Evolutionary conservation across 192 early-diverging fungal species (phyloP).

Genomic region (Neocallimastix lanati): DNA sequence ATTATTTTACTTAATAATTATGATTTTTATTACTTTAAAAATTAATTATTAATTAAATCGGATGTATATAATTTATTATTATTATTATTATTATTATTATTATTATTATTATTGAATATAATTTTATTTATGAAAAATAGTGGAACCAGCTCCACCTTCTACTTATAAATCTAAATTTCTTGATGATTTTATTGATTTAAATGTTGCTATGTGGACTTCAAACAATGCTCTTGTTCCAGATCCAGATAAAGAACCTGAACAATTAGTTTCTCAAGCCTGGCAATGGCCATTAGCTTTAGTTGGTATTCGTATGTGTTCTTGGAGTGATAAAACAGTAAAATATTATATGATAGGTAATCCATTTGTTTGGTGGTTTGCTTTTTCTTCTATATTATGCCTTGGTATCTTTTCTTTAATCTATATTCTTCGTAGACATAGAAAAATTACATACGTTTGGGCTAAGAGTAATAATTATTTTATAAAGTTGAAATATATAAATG

Average conservation of each 20-base stretch:
- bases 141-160: neutral
- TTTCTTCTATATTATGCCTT: neutral
- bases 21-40: too few species aligned
- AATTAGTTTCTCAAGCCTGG: constrained; percentile 1
- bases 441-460: neutral
- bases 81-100: too few species aligned
- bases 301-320: neutral
- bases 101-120: too few species aligned
- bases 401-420: neutral
- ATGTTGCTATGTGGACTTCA: neutral
- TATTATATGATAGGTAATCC: constrained; percentile 4
- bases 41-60: too few species aligned
- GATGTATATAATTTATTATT: too few species aligned
- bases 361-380: constrained; percentile 1
- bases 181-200: neutral
- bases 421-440: neutral
- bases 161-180: neutral
- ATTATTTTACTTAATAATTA: too few species aligned
- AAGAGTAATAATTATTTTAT: neutral
- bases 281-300: neutral
- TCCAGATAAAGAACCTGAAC: constrained; percentile 1
- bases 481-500: too few species aligned
- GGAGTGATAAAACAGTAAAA: neutral
- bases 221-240: neutral
- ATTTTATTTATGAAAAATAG: too few species aligned